Conservation (phyloP, 176 grass and related monocot genomes). For the Bromus sterilis region DNA sequence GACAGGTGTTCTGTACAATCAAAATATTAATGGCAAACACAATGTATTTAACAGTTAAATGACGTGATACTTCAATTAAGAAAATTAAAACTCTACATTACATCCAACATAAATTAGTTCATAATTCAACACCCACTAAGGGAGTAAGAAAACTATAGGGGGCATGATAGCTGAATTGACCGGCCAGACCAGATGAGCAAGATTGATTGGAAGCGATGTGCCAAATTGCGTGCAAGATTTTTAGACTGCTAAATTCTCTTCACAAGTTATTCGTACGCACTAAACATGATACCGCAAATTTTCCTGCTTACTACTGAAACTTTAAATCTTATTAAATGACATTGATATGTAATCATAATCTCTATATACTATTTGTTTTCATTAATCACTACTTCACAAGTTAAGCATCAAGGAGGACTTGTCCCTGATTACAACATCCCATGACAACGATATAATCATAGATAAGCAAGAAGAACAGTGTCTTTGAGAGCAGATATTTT, state of each 20-base stretch:
- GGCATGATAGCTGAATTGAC: no score
- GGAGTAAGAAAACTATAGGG: conserved; percentile 6
- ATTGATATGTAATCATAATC: background rate
- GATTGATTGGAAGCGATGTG: no score
- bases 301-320: background rate
- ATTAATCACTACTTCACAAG: background rate
- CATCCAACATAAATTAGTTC: background rate
- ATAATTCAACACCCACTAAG: background rate
- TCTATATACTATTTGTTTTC: background rate
- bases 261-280: no score
- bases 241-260: no score
- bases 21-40: background rate
- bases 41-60: background rate
- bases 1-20: background rate
- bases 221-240: no score
- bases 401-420: background rate
- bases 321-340: background rate
- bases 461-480: background rate
- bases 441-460: background rate
- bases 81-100: background rate
- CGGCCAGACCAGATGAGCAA: no score
- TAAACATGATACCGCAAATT: background rate
- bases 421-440: background rate
- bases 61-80: background rate
- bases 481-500: background rate